These are phyloP conservation scores for Hymenoscyphus repandus DNA, from an alignment of 2,329 filamentous ascomycete species.

Conservation along the genomic window DNA sequence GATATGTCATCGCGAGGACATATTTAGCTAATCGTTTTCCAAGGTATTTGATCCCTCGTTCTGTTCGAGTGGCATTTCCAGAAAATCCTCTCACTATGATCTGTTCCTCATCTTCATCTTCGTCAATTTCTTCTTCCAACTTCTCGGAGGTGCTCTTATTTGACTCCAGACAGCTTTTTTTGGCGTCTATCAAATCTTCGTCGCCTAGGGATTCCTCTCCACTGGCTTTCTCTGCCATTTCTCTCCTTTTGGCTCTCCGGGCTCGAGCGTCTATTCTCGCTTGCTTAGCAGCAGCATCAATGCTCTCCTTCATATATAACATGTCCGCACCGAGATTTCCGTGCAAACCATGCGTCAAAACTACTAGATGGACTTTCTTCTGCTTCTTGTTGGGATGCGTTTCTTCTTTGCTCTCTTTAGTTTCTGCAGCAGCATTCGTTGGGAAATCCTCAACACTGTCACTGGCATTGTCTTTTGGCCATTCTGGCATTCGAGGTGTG, in stretches of 20 bases:
- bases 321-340: slow-evolving; percentile 95
- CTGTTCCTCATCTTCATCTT: slow-evolving; percentile 64
- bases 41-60: slow-evolving; percentile 93
- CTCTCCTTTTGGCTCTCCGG: slow-evolving; percentile 48
- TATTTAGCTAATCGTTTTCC: slow-evolving; percentile 92
- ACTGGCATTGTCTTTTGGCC: slow-evolving; percentile 35
- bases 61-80: slow-evolving; percentile 85
- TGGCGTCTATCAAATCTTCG: slow-evolving; percentile 18
- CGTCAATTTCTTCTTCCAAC: slow-evolving; percentile 22
- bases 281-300: slow-evolving; percentile 75
- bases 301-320: slow-evolving; percentile 95
- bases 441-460: slow-evolving; percentile 22
- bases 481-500: slow-evolving; percentile 73
- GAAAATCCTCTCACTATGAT: slow-evolving; percentile 86
- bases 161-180: slow-evolving; percentile 11
- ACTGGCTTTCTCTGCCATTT: slow-evolving; percentile 26
- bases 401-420: slow-evolving; percentile 14
- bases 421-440: slow-evolving; percentile 22
- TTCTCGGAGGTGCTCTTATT: slow-evolving; percentile 1
- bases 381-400: slow-evolving; percentile 44
- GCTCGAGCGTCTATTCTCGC: slow-evolving; percentile 64
- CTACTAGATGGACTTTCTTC: slow-evolving; percentile 83
- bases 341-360: slow-evolving; percentile 90
- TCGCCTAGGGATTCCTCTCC: slow-evolving; percentile 14
- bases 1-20: slow-evolving; percentile 83